A percentile compares a stretch with the other conserved stretches of the same genome.
These are phyloP conservation scores for Trichosanthes truncata DNA, from an alignment of 306 rosid species.

Conservation along the genomic window DNA sequence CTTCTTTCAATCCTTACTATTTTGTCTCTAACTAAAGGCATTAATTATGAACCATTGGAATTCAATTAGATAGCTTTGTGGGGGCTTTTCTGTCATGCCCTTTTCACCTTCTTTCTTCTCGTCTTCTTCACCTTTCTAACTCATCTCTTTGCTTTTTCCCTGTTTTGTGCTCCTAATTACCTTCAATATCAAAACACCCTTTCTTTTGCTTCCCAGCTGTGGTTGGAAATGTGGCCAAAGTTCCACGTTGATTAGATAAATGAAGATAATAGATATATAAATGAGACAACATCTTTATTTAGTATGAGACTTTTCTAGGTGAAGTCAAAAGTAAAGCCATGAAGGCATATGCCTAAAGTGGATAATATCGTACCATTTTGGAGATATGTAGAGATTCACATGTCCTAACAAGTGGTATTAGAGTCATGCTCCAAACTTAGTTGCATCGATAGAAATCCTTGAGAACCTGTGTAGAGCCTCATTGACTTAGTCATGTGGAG, in stretches of 20 bases:
- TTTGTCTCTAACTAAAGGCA: background rate
- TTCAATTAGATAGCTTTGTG: background rate
- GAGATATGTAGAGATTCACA: too few relatives aligned
- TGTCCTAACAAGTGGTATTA: too few relatives aligned
- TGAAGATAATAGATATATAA: too few relatives aligned
- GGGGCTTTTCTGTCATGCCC: background rate
- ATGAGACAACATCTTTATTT: too few relatives aligned
- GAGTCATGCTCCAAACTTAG: too few relatives aligned
- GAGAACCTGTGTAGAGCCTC: too few relatives aligned
- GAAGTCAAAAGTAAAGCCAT: too few relatives aligned
- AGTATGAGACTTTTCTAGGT: too few relatives aligned
- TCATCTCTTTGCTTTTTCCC: background rate
- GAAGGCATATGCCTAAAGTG: too few relatives aligned
- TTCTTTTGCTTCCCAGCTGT: background rate
- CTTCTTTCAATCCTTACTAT: background rate
- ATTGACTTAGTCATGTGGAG: background rate
- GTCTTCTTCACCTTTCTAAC: background rate
- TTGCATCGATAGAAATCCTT: background rate
- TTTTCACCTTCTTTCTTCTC: background rate
- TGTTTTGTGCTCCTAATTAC: background rate
- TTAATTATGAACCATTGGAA: background rate
- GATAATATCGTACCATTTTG: background rate
- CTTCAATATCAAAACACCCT: background rate
- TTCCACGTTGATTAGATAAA: background rate
- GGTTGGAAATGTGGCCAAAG: background rate